Base-by-base conservation (phyloP, 2,329 filamentous ascomycete genomes). In the Aspergillus sp. region DNA sequence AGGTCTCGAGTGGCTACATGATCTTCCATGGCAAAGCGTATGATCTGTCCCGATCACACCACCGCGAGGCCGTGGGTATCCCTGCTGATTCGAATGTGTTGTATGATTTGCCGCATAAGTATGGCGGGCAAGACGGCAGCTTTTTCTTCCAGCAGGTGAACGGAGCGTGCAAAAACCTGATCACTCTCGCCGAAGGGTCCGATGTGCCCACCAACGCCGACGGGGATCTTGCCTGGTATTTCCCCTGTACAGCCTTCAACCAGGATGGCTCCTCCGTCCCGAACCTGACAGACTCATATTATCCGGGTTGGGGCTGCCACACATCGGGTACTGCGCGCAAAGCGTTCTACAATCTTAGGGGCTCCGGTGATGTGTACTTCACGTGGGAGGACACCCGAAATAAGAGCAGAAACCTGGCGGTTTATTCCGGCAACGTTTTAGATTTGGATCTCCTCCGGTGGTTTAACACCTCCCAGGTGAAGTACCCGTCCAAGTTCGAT, bases 111-210 rank as follows among this genome's bases (percentile, higher is more conserved):
- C 81, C 86, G 1, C 82, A 87, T 60, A 89, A 89, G 66, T 84
- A 93, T 62, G 87, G 86, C 50, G 94, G 92, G n/a, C 82, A 89
- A 71, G 95, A 99, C 68, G 93, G 90, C 52, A 97, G 92, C 67
- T 99, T 99, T 69, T 76, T 99, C 66, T 99, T 99, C 75, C 94
- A 99, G 70, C 95, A 97, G 60, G 94, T 99, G 71, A 99, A 99
- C 63, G 95, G 94, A 45, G 89, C 88, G 57, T 99, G 94, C 81
- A 99, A 97, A 75, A 88, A 82, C 9, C 74, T 97, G 51, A 96
- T 99, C 67, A 95, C 84, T 1, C 73, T 80, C 7, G 83, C 87
- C 1, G 68, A 80, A 1, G 78, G 78, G 50, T 95, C 92, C 0
- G 87, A 90, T 62, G 85, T 99, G 8, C 90, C 92, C 1, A 88